Evolutionary conservation across 176 grass and related monocot genomes (phyloP), one percentile per base, ranked within the genome.

Genomic region (Olyra latifolia): DNA sequence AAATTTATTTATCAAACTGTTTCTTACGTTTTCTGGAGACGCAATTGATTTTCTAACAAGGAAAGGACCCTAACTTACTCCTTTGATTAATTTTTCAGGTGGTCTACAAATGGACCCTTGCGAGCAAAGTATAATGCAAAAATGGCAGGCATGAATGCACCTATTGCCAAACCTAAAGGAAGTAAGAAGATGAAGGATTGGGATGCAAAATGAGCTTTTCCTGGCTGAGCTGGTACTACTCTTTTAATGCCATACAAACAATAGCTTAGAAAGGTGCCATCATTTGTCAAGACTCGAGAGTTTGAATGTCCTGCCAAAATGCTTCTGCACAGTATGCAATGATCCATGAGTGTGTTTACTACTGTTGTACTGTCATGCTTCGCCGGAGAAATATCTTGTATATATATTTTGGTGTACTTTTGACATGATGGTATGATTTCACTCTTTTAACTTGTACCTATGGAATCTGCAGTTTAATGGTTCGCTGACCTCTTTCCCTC

Each of bases 171-270:
- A 75, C 95, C 95, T 57, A 94, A 94, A 75, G 95, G 95, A 81
- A 93, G 95, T 74, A 98, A 89, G 88, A 98, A 98, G 49, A 48
- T 98, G 60, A 98, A 95, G 81, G 95, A 98, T 67, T 98, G 90
- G 95, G 92, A 98, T 42, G 50, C 46, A n/a, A 89, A 82, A 35
- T 74, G 47, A 76, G 78, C 75, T 74, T 40, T 48, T n/a, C 40
- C 25, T 41, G 44, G 23, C 29, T 78, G n/a, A 73, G 42, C 70
- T 75, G 77, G 84, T 66, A 66, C 49, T 55, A 35, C 61, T 76
- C 15, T 46, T 27, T 66, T 76, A 74, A 46, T 62, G 20, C 12
- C 39, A 38, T 39, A 35, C 27, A 40, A 66, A 38, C 25, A 17
- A 10, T 70, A 48, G 67, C 44, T 74, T n/a, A 62, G 62, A n/a